Base-by-base conservation (phyloP, 805 yeast genomes). In the Pichia membranifaciens region DNA sequence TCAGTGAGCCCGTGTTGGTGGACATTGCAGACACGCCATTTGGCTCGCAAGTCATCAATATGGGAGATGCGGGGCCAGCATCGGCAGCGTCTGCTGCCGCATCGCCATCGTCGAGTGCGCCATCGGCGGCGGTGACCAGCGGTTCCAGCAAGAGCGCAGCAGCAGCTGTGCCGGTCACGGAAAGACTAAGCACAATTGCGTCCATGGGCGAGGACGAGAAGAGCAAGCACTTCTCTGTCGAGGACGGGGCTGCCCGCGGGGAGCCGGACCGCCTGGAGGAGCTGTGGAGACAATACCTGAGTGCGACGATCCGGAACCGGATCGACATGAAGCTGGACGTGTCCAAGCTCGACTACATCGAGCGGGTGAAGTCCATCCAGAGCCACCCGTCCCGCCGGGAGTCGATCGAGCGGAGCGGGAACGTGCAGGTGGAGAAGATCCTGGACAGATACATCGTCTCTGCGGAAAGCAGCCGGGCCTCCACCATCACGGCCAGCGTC, bases 221-320 rank as follows among this genome's bases (percentile, higher is more conserved):
- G 9, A 4, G n/a, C 13, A 29, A n/a, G 7, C 20, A 38, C 7
- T 38, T 38, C n/a, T 16, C 20, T 13, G 36, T 10, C 25, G 9
- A 32, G 10, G 17, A 10, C 12, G 29, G 25, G 21, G 4, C 29
- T 8, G 20, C 18, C 17, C 16, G 39, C 13, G 42, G 44, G 13
- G 25, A 22, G 3, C 34, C 35, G 7, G 54, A 54, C 8, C 47
- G 49, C n/a, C 23, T 62, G 7, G 23, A 57, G 12, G 46, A 49
- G 5, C 39, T 60, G 18, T 65, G 69, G 69, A 43, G 49, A 3
- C 64, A 62, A 32, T 60, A 58, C 44, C 36, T 65, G 36, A 58
- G 56, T 43, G 45, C 47, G 5, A 56, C 54, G 12, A 51, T 65
- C 17, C 50, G 50, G 20, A 58, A 55, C 38, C 56, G 68, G 34